phyloP scores from a whole-genome alignment of 2,329 filamentous ascomycete genomes.

The Colletotrichum camelliae region DNA sequence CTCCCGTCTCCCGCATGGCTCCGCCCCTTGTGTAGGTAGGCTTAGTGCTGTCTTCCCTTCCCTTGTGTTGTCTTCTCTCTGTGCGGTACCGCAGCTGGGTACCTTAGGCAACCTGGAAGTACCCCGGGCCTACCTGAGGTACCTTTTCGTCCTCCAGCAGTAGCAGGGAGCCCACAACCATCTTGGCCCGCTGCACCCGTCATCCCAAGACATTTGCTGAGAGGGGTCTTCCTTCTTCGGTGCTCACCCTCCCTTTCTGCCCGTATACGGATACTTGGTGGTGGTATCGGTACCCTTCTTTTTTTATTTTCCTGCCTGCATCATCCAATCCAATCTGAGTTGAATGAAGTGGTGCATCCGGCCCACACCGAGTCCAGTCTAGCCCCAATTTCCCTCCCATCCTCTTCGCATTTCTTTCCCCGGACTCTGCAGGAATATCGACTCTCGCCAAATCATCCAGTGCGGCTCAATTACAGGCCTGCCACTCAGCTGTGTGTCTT shows the following conservation, averaged over 20 bases:
- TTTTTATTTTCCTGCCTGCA: background rate
- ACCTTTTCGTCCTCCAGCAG: too few species aligned
- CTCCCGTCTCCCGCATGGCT: background rate
- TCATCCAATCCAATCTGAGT: background rate
- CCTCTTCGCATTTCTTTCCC: constrained; percentile 2
- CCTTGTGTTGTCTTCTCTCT: background rate
- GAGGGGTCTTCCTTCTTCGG: background rate
- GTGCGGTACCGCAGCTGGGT: too few species aligned
- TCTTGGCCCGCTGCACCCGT: background rate
- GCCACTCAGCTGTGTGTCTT: background rate
- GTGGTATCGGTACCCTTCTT: background rate
- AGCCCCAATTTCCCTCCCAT: background rate
- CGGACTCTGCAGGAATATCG: constrained; percentile 12
- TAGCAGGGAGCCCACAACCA: background rate
- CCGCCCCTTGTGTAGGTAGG: background rate
- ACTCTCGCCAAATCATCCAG: background rate
- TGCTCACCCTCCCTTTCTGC: background rate
- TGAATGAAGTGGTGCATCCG: background rate
- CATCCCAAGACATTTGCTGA: background rate
- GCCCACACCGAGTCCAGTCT: background rate
- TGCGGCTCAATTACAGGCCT: constrained; percentile 11
- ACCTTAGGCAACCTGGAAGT: too few species aligned
- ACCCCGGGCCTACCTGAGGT: too few species aligned
- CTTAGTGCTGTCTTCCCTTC: background rate
- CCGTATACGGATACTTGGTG: background rate